Base-by-base conservation (phyloP, 345 rosid genomes). In the Clarkia xantiana region DNA sequence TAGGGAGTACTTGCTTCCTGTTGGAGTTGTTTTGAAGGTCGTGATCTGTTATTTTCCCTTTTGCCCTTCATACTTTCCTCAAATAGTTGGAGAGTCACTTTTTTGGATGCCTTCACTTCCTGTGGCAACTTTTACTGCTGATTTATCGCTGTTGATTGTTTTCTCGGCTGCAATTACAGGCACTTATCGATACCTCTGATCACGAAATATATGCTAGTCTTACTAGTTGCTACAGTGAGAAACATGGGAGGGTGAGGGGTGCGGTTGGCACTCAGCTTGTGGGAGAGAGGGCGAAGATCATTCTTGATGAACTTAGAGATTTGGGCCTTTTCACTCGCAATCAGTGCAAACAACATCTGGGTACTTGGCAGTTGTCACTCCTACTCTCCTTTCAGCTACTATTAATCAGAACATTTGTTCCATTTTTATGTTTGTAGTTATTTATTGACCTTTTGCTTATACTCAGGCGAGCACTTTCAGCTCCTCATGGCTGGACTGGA, bases 1-100 rank as follows among this genome's bases (percentile, higher is more conserved):
- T 54, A 81, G 73, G 67, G 98, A 91, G 51, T 86, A 79, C 71
- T 49, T 91, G 70, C 85, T 91, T 67, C 96, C 98, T 52, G 87
- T 73, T 22, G 94, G 96, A 18, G 45, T 91, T 61, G 79, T 86
- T 64, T 72, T 91, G 65, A 91, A 86, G 94, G 98, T 91, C 49
- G 47, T 44, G 53, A 39, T 16, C 18, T 19, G 42, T 55, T 13
- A 38, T 6, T 51, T 50, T 9, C 17, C 14, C 6, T 54, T 5
- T 55, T n/a, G n/a, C n/a, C 42, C 41, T 44, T 45, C 11, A 42
- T 43, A 40, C 44, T 23, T 45, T 44, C 45, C 51, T 44, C 23
- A 29, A 29, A 29, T 29, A 29, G 5, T 29, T 29, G 36, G 36
- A 29, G 9, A 34, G 10, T 53, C 25, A n/a, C 44, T 45, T 58